Evolutionary conservation across 179 eudicot species (phyloP), one percentile per base, ranked within the genome.

Genomic region (Silene coronaria): DNA sequence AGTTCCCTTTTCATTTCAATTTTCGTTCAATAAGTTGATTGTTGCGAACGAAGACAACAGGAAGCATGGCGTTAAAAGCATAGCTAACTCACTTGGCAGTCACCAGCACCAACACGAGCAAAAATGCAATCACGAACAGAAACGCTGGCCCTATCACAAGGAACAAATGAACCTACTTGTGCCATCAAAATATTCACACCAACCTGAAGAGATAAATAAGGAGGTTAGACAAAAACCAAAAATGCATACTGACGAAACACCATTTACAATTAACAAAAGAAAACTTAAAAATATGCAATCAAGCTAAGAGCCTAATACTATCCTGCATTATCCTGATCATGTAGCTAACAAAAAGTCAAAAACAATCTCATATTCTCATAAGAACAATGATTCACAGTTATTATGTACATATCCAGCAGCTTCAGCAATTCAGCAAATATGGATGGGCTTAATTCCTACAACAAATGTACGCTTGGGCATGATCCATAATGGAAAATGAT

Each of bases 41-140:
- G 14, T 46, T 75, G 30, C 76, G 46, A 19, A 10, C 57, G 30
- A 22, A 28, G 62, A 24, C 14, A 67, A 71, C 21, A 11, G 4
- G 7, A 55, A 58, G 28, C 51, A 23, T 7, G n/a, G 23, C 14
- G 7, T 32, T 60, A 13, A 67, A 57, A 67, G 64, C 64, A 80
- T 45, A 59, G 27, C 61, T 16, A 77, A 80, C 86, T 85, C 77
- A 95, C 99, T 88, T 95, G 99, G 83, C 97, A 95, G 74, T 95
- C 99, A 72, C 99, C 99, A 66, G 99, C 99, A 80, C 97, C 99
- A 34, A 95, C 99, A 76, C 99, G 99, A 83, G 99, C 96, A 86
- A 92, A 95, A 69, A 95, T 89, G 84, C 97, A 95, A 85, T 95
- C 99, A 81, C 99, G 97, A 75, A 95, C 80, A 73, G 99, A 92